Conservation (phyloP, 2,329 filamentous ascomycete genomes). For the Phoma sp. region DNA sequence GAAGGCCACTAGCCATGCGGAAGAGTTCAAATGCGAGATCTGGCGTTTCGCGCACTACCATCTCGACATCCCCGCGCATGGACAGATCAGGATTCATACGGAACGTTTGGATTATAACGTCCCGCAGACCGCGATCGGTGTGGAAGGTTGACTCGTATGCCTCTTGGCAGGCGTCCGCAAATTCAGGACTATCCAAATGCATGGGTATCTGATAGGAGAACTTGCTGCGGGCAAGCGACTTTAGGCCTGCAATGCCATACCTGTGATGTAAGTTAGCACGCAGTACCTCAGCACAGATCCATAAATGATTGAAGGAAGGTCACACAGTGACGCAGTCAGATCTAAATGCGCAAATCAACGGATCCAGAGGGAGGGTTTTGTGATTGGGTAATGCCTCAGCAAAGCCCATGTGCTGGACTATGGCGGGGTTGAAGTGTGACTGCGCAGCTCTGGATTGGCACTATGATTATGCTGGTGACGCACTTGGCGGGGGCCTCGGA, state of each 20-base stretch:
- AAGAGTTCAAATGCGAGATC: constrained; percentile 57
- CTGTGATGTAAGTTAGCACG: constrained; percentile 38
- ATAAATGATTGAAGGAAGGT: constrained; percentile 16
- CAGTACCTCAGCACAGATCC: constrained; percentile 1
- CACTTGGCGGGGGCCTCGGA: constrained; percentile 38
- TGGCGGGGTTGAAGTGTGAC: constrained; percentile 5
- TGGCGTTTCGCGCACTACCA: constrained; percentile 53
- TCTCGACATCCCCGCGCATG: constrained; percentile 54
- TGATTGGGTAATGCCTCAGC: constrained; percentile 23
- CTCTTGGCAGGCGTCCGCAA: constrained; percentile 56
- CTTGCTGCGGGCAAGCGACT: constrained; percentile 53
- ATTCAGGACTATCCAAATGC: constrained; percentile 53
- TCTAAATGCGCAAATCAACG: constrained; percentile 17
- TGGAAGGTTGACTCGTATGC: constrained; percentile 58
- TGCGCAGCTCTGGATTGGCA: constrained; percentile 25
- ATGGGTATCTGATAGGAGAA: constrained; percentile 54
- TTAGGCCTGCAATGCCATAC: constrained; percentile 56
- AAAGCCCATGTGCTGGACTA: constrained; percentile 5
- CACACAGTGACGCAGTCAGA: constrained; percentile 30
- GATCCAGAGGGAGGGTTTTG: constrained; percentile 6
- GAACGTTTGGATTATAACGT: constrained; percentile 56
- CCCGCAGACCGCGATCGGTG: constrained; percentile 55
- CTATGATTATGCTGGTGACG: constrained; percentile 29
- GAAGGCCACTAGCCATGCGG: constrained; percentile 55
- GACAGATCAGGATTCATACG: constrained; percentile 53